A percentile compares a stretch with the other conserved stretches of the same genome.
These are phyloP conservation scores for Astrephomene gubernaculifera DNA, from an alignment of 139 green algal species.

Conservation along the genomic window DNA sequence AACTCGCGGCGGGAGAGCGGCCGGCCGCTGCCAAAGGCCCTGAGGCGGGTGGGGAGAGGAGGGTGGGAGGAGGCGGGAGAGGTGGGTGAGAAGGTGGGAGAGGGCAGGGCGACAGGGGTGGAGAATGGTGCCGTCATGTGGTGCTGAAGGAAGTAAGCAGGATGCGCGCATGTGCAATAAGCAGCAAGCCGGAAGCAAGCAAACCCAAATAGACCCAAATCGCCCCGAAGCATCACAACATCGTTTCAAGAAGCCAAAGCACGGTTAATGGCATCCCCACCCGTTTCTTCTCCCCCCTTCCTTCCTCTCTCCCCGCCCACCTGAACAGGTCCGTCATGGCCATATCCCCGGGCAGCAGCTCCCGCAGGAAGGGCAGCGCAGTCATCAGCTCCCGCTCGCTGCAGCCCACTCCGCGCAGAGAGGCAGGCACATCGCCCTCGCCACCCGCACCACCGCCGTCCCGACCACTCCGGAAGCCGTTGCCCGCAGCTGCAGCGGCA, in stretches of 20 bases:
- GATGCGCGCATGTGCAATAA: too few relatives aligned
- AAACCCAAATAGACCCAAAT: too few relatives aligned
- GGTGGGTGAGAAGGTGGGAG: too few relatives aligned
- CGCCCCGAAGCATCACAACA: too few relatives aligned
- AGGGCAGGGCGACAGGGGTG: neutral
- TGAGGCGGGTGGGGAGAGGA: too few relatives aligned
- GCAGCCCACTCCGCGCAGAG: constrained; percentile 17
- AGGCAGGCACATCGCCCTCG: neutral
- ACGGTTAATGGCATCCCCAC: too few relatives aligned
- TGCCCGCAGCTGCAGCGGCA: neutral
- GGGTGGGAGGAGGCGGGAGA: too few relatives aligned
- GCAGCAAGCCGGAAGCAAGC: too few relatives aligned
- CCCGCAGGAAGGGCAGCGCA: constrained; percentile 17
- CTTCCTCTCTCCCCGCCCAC: too few relatives aligned
- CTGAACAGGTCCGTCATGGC: constrained; percentile 35
- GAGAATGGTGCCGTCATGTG: neutral
- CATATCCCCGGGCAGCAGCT: constrained; percentile 32
- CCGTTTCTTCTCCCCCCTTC: too few relatives aligned
- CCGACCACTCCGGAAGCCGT: neutral
- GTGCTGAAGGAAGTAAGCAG: neutral
- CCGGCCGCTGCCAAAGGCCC: constrained; percentile 35
- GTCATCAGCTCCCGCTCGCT: neutral
- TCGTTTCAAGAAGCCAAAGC: too few relatives aligned
- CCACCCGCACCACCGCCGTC: neutral
- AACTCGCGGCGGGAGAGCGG: constrained; percentile 41